Conservation (phyloP, 129 eudicot genomes). For the Saussurea involucrata region DNA sequence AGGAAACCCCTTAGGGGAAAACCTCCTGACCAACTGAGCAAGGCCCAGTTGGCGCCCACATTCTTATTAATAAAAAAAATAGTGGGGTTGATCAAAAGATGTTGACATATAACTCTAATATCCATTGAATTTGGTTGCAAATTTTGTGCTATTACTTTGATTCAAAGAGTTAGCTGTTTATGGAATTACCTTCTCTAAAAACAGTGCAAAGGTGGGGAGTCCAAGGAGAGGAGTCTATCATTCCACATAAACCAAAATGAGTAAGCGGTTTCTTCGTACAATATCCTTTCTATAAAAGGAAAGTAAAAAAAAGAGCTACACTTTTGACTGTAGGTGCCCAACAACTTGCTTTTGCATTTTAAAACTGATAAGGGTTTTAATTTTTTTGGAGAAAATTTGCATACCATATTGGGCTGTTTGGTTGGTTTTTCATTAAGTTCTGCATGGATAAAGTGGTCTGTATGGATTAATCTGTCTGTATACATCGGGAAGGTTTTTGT, state of each 20-base stretch:
- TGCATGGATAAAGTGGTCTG: too few species aligned
- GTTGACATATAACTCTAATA: not conserved
- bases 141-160: not conserved
- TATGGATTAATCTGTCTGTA: too few species aligned
- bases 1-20: too few species aligned
- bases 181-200: conserved; percentile 12
- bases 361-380: not conserved
- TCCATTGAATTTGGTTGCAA: not conserved
- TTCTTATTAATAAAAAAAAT: not conserved
- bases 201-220: conserved; percentile 81
- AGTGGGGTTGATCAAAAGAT: not conserved
- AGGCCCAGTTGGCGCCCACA: too few species aligned
- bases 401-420: not conserved
- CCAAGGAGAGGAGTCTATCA: conserved; percentile 55
- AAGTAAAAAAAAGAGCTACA: not conserved
- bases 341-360: conserved; percentile 2
- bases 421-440: too few species aligned
- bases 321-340: conserved; percentile 6
- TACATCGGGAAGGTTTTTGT: too few species aligned
- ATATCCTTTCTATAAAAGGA: not conserved
- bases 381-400: not conserved
- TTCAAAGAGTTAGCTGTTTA: not conserved
- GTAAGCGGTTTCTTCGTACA: conserved; percentile 16
- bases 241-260: conserved; percentile 29
- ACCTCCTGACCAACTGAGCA: too few species aligned